Base-by-base conservation (phyloP, 129 eudicot species). In the Flaveria robusta region DNA sequence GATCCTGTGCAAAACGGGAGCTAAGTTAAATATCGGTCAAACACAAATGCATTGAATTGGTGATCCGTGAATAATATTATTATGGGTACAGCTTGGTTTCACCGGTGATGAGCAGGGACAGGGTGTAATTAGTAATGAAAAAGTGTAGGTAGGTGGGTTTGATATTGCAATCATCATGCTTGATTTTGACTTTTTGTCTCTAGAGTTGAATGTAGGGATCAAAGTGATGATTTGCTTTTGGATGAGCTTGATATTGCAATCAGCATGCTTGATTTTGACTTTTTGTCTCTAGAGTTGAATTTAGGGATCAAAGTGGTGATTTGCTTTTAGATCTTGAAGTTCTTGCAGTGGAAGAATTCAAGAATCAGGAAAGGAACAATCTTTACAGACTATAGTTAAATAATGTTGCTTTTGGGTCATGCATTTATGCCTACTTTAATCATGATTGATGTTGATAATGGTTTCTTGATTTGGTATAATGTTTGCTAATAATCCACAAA, bases 31-130 rank as follows among this genome's bases (percentile, higher is more conserved):
- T 4, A 27, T 27, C 4, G 4, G 31, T 27, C 31, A 27, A 34
- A 34, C 39, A 34, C 39, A 49, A 12, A 16, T 26, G 24, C 20
- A 31, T 52, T 80, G 24, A 23, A 20, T 47, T 62, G 82, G 82
- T 80, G 83, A 23, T 72, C 78, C 79, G 83, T 72, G 79, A 79
- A 49, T 49, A 11, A 52, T 42, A 54, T 72, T 70, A 52, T 34
- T 72, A 62, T 43, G 45, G 59, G 18, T 50, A 20, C 58, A 34
- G 29, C 16, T 47, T 39, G 39, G 68, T 29, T 71, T 71, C 66
- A 50, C 73, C 46, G 50, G 74, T 72, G 54, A 31, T n/a, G 68
- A 58, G 77, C 15, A n/a, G 19, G 72, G 54, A 50, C 31, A 45
- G 3, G 20, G 14, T 72, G 79, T 59, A 72, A 64, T 79, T 52